Base-by-base conservation (phyloP, 2,329 filamentous ascomycete genomes). In the Cryphonectria carpinicola region DNA sequence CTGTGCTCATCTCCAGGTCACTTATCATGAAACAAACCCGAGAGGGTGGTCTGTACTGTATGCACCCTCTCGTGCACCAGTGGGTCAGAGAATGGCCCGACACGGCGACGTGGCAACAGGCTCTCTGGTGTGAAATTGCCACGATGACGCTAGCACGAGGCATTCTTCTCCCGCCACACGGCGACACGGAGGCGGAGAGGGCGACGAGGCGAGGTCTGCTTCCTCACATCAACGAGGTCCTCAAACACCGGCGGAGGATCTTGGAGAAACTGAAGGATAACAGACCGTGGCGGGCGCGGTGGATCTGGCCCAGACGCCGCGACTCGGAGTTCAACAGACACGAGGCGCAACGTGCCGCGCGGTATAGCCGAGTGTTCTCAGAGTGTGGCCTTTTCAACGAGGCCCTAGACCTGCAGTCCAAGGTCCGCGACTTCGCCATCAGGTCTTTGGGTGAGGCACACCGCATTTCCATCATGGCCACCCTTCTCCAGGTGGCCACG, bases 21-120 rank as follows among this genome's bases (percentile, higher is more conserved):
- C 43, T 65, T 13, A 35, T 43, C 39, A 49, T 43, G 39, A 65
- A 46, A 22, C 62, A 65, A 22, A 35, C 28, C n/a, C 39, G 37
- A 17, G 35, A 65, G 28, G 43, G 25, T 22, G 62, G 28, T 19
- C 39, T 43, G 39, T 65, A 65, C 43, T 49, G 37, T 32, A 43
- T 65, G 62, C 62, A 65, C 35, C 32, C 35, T 35, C 37, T 65
- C 13, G 62, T 65, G 11, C 62, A 65, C 28, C 43, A 65, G 62
- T 65, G 62, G 62, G 62, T 65, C 8, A 19, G 62, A 28, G 62
- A 65, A 39, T 39, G 62, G 8, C 62, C 62, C 17, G n/a, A 65
- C 6, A 43, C 37, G 13, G 37, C 62, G 39, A 49, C 37, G 39
- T 65, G 43, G 62, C 25, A 65, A n/a, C 39, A 65, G n/a, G 62